Conservation (phyloP, 306 rosid genomes). For the Cicer yamashitae region DNA sequence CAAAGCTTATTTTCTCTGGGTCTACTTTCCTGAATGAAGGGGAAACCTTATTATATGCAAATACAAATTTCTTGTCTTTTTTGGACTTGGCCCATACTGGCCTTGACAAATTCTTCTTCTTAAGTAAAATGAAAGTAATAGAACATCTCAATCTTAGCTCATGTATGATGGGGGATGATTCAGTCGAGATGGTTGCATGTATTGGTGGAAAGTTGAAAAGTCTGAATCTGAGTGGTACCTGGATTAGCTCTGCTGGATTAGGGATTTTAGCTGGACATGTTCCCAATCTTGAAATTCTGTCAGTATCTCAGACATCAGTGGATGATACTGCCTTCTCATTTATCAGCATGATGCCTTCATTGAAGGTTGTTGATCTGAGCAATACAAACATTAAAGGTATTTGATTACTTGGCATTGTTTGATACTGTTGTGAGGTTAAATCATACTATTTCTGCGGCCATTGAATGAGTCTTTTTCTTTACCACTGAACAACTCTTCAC, state of each 20-base stretch:
- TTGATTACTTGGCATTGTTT: constrained; percentile 29
- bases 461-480: constrained; percentile 20
- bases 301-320: constrained; percentile 69
- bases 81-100: constrained; percentile 70
- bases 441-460: constrained; percentile 26
- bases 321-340: constrained; percentile 70
- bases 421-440: constrained; percentile 24
- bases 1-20: constrained; percentile 73
- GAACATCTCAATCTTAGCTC: constrained; percentile 85
- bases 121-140: constrained; percentile 61
- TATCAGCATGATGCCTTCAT: constrained; percentile 77
- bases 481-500: constrained; percentile 27
- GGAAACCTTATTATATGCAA: constrained; percentile 57
- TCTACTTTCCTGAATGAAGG: constrained; percentile 63
- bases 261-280: constrained; percentile 73
- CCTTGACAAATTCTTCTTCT: constrained; percentile 62
- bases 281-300: constrained; percentile 71
- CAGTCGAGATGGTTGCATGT: constrained; percentile 61
- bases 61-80: constrained; percentile 56
- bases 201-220: constrained; percentile 69
- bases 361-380: constrained; percentile 80
- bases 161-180: constrained; percentile 69
- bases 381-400: constrained; percentile 79
- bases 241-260: constrained; percentile 75
- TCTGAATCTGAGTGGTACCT: constrained; percentile 75